These are phyloP conservation scores for Pouteria campechiana DNA, from an alignment of 179 eudicot species.

Conservation along the genomic window DNA sequence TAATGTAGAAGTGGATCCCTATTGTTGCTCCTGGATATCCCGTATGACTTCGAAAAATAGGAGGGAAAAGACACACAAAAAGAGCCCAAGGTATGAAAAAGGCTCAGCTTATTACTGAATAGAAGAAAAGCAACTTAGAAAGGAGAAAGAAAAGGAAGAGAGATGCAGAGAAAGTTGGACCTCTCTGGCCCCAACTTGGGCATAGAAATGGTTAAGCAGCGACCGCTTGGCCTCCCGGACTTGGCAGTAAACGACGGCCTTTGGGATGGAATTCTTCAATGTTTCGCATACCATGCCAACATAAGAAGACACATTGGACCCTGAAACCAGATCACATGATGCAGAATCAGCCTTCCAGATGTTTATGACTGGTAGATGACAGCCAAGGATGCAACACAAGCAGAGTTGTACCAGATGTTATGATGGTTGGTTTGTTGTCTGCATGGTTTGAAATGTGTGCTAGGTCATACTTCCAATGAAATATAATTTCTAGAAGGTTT, in stretches of 20 bases:
- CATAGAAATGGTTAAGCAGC: conserved; percentile 72
- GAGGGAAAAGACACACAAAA: too few species aligned
- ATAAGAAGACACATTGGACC: conserved; percentile 79
- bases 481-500: too few species aligned
- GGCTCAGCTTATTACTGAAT: background rate
- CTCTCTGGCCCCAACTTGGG: conserved; percentile 82
- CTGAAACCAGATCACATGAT: conserved; percentile 22
- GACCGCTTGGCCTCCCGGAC: conserved; percentile 82
- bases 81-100: background rate
- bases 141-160: background rate
- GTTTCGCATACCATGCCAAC: conserved; percentile 86
- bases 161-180: conserved; percentile 16
- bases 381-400: too few species aligned
- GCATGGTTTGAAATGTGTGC: too few species aligned
- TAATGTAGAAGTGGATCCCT: too few species aligned
- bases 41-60: too few species aligned
- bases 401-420: too few species aligned
- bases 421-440: too few species aligned
- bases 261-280: conserved; percentile 72
- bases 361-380: too few species aligned
- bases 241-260: conserved; percentile 95
- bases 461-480: too few species aligned
- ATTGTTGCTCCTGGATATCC: too few species aligned
- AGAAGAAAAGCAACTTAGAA: background rate
- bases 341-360: conserved; percentile 2